Evolutionary conservation across 2,329 filamentous ascomycete genomes (phyloP).

Genomic region (Fusarium sp.): DNA sequence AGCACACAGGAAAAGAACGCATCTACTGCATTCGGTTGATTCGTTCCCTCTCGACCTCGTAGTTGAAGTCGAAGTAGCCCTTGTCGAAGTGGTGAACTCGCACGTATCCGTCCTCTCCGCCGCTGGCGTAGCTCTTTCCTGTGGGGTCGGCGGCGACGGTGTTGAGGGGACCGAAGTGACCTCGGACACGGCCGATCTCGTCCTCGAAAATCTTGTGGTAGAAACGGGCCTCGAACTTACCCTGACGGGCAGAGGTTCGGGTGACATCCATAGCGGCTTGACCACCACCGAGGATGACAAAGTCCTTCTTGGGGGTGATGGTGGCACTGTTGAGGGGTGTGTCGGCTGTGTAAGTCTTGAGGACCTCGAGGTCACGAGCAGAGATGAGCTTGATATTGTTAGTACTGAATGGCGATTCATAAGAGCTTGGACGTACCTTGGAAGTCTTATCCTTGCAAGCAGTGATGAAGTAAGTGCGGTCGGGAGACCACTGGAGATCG

Average conservation of each 20-base stretch:
- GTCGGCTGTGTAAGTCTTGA: conserved; percentile 93
- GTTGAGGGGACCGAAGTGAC: conserved; percentile 97
- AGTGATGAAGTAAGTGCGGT: conserved; percentile 98
- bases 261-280: conserved; percentile 99
- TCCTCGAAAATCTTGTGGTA: conserved; percentile 99
- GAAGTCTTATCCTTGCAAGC: conserved; percentile 98
- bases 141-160: conserved; percentile 94
- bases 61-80: conserved; percentile 98
- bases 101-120: conserved; percentile 98
- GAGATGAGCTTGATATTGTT: conserved; percentile 74
- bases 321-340: conserved; percentile 96
- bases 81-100: conserved; percentile 99
- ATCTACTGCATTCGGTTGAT: conserved; percentile 60
- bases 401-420: conserved; percentile 8
- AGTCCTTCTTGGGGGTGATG: conserved; percentile 96
- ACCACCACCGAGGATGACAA: conserved; percentile 96
- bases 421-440: conserved; percentile 69
- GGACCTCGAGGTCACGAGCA: conserved; percentile 84
- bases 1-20: conserved; percentile 55
- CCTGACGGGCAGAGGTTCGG: conserved; percentile 90
- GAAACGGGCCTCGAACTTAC: conserved; percentile 99
- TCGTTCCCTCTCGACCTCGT: conserved; percentile 94
- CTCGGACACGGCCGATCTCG: conserved; percentile 95
- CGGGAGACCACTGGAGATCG: conserved; percentile 93
- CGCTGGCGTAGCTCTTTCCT: conserved; percentile 92